Base-by-base conservation (phyloP, 495 filamentous ascomycete genomes). In the Neurospora tetraspora region DNA sequence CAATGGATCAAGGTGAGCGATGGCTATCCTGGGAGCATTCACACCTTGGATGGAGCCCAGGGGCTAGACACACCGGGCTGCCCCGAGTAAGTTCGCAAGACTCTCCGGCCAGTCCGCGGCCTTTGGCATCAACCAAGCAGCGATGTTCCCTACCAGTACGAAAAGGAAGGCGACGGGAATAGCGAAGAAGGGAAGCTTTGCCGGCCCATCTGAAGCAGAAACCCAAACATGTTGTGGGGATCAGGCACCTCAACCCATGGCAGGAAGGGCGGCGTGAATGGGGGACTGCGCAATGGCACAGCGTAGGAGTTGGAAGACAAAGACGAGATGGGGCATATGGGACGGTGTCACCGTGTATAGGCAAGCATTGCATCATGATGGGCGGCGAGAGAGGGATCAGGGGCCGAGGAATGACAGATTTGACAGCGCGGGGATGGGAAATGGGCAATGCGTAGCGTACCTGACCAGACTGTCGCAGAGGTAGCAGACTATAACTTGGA, bases 31-130 rank as follows among this genome's bases (percentile, higher is more conserved):
- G 69, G 71, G 73, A 61, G 53, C 53, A 65, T 65, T 65, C 27
- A 34, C 53, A 65, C 6, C 53, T 76, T 76, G 69, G 47, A 53
- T 42, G 71, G 71, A 73, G 72, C 42, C 71, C 73, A 69, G 78
- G 72, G 75, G 69, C 70, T 71, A 72, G 68, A 68, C 61, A 70
- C 69, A 70, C 73, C 68, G 31, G 71, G 73, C 65, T 71, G 71
- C 69, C 71, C 69, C 40, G 53, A 68, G 70, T 34, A 73, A 73
- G 71, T 65, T 36, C 38, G 40, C 39, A 39, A 39, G 40, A 27
- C 40, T 70, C 71, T 31, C 53, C 61, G 36, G 23, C 27, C 27
- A 71, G 73, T 71, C 69, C 59, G 37, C 73, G 34, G 75, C 43
- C 37, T 31, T 47, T 69, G 65, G 59, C 39, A n/a, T 65, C n/a